Evolutionary conservation across 2,329 filamentous ascomycete genomes (phyloP).

Genomic region (Cordyceps cateniannulata): DNA sequence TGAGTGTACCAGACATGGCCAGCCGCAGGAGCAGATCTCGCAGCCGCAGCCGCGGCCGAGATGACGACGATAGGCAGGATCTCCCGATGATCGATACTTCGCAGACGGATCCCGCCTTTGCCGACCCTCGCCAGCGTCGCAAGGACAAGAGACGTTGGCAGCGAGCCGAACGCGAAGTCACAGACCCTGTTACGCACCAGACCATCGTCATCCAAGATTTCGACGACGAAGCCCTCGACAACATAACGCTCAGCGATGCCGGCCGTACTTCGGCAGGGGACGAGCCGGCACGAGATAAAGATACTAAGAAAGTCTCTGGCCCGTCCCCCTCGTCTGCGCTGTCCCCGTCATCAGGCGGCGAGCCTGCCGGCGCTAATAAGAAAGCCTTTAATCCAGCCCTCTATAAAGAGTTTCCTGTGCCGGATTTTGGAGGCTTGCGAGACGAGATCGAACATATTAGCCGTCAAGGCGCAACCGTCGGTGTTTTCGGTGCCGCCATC

Average conservation of each 20-base stretch:
- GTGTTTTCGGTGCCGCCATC: conserved; percentile 28
- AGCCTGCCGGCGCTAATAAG: background rate
- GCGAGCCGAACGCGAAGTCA: conserved; percentile 54
- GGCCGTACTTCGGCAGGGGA: too few relatives aligned
- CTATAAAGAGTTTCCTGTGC: conserved; percentile 40
- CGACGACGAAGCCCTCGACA: conserved; percentile 52
- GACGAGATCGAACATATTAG: conserved; percentile 26
- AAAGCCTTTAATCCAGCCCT: conserved; percentile 34
- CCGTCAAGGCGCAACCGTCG: conserved; percentile 29
- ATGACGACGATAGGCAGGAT: conserved; percentile 15
- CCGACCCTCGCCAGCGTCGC: conserved; percentile 40
- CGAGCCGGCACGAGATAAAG: too few relatives aligned
- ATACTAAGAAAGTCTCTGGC: too few relatives aligned
- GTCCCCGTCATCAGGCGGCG: background rate
- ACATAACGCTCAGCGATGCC: conserved; percentile 23
- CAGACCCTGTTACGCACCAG: conserved; percentile 66
- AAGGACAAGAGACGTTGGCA: conserved; percentile 40
- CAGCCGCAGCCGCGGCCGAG: conserved; percentile 3
- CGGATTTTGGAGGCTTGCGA: conserved; percentile 38
- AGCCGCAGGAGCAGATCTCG: conserved; percentile 13
- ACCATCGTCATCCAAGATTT: conserved; percentile 63
- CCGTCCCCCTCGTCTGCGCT: too few relatives aligned
- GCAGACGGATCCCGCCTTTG: conserved; percentile 27
- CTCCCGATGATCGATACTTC: conserved; percentile 28
- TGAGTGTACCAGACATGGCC: conserved; percentile 10